Percentiles rank a stretch among this genome's conserved stretches.
Conservation (phyloP, 1,139 yeast species). For the Pichiaceae sp. region DNA sequence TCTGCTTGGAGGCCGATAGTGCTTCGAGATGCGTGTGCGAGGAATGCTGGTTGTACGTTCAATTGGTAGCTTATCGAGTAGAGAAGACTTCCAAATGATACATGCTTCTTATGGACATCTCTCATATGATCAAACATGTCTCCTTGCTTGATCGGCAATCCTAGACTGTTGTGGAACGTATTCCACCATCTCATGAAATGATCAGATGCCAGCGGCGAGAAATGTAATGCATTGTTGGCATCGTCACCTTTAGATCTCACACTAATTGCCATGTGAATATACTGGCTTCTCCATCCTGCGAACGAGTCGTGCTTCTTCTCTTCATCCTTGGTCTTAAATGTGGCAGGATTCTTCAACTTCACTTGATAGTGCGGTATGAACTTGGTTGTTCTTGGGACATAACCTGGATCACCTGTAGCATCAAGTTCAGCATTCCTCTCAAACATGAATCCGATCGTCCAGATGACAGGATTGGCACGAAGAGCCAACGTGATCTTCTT, state of each 20-base stretch:
- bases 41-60: slow-evolving; percentile 60
- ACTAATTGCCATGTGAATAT: slow-evolving; percentile 70
- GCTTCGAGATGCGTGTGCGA: slow-evolving; percentile 66
- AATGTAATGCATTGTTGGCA: slow-evolving; percentile 62
- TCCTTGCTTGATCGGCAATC: slow-evolving; percentile 74
- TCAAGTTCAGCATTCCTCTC: slow-evolving; percentile 33
- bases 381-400: slow-evolving; percentile 38
- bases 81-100: slow-evolving; percentile 70
- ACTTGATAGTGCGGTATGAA: slow-evolving; percentile 72
- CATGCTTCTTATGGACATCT: slow-evolving; percentile 24
- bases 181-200: slow-evolving; percentile 85
- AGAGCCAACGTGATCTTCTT: slow-evolving; percentile 49
- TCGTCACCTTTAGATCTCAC: slow-evolving; percentile 37
- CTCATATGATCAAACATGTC: slow-evolving; percentile 37
- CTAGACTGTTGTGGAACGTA: slow-evolving; percentile 57
- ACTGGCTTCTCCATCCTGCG: slow-evolving; percentile 70
- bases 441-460: slow-evolving; percentile 53
- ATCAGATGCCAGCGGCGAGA: slow-evolving; percentile 60
- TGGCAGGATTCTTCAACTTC: slow-evolving; percentile 56
- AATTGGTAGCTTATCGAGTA: slow-evolving; percentile 77
- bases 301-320: slow-evolving; percentile 61
- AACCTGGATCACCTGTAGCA: slow-evolving; percentile 16
- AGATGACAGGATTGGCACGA: slow-evolving; percentile 50
- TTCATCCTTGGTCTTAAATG: slow-evolving; percentile 30
- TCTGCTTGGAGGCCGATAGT: slow-evolving; percentile 37